Conservation (phyloP, 2,329 filamentous ascomycete genomes). For the Paecilomyces sp. region DNA sequence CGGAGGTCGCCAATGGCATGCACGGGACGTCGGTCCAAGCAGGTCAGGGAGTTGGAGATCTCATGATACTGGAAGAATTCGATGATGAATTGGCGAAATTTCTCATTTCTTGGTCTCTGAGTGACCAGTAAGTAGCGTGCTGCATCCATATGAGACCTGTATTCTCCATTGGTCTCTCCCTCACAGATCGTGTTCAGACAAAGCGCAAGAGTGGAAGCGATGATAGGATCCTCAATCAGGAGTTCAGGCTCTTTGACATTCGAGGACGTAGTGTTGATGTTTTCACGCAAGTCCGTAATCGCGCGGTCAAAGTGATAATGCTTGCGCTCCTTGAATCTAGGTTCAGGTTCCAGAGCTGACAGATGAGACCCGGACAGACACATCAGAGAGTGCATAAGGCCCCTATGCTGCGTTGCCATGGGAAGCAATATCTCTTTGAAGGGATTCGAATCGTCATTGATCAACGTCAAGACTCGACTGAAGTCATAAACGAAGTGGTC, state of each 20-base stretch:
- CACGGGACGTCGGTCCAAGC: conserved; percentile 46
- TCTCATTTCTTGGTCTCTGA: conserved; percentile 54
- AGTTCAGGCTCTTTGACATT: conserved; percentile 21
- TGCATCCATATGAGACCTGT: conserved; percentile 70
- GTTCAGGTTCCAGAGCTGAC: conserved; percentile 44
- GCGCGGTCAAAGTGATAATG: conserved; percentile 45
- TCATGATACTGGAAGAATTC: conserved; percentile 82
- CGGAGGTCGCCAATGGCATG: conserved; percentile 47
- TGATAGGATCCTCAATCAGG: conserved; percentile 51
- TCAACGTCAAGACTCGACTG: conserved; percentile 73
- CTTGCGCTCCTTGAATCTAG: conserved; percentile 47
- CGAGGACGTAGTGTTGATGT: conserved; percentile 25
- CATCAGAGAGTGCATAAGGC: conserved; percentile 84
- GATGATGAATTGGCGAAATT: conserved; percentile 64
- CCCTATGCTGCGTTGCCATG: conserved; percentile 70
- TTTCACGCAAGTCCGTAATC: conserved; percentile 32
- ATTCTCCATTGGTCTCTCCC: conserved; percentile 59
- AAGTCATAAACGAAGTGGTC: conserved; percentile 75
- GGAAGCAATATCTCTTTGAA: conserved; percentile 80
- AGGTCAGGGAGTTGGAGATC: conserved; percentile 52
- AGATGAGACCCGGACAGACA: conserved; percentile 74
- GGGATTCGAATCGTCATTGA: conserved; percentile 72
- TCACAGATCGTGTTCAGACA: conserved; percentile 56
- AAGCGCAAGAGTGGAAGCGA: conserved; percentile 53
- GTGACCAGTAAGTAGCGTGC: conserved; percentile 64